Evolutionary conservation across 306 rosid genomes (phyloP), one percentile per base, ranked within the genome.

Genomic region (Canavalia ensiformis): DNA sequence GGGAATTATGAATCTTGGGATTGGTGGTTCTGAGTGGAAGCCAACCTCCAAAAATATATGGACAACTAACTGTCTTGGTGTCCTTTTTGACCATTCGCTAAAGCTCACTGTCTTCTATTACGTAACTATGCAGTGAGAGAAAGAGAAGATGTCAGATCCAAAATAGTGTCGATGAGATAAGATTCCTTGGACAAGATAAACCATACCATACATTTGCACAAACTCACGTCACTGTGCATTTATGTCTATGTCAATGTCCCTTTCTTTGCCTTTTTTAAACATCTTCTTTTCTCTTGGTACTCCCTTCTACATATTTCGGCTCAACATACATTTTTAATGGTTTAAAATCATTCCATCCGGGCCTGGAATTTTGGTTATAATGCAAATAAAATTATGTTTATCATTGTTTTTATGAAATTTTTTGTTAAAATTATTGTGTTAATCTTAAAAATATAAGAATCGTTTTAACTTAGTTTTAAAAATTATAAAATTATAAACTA

Each of bases 61-160:
- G 85, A 89, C 94, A 88, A 84, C 94, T 64, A 88, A 77, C 91
- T 72, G 78, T 85, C 88, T 85, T 60, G 34, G 8, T 28, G n/a
- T 39, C 29, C 35, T 55, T 67, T 84, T 87, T 87, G 92, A 88
- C 90, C 67, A 77, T 58, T 75, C 31, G 74, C 45, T 68, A 63
- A 10, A 9, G 9, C 8, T 66, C 35, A 67, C 54, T 8, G 8
- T 67, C 29, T 30, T 4, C 2, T 37, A 37, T 2, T 2, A 2
- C 34, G 34, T 12, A 13, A 7, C 1, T 52, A 11, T 49, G 55
- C 44, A 34, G 44, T 11, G 49, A 64, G 49, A 64, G 37, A 39
- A 1, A 11, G 25, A 18, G 2, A 63, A 35, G 4, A 34, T 34
- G 25, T 62, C 9, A 5, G 5, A 46, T 60, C 44, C 10, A 4